phyloP scores from a whole-genome alignment of 2,329 filamentous ascomycete genomes.

The Talaromyces albobiverticillius region DNA sequence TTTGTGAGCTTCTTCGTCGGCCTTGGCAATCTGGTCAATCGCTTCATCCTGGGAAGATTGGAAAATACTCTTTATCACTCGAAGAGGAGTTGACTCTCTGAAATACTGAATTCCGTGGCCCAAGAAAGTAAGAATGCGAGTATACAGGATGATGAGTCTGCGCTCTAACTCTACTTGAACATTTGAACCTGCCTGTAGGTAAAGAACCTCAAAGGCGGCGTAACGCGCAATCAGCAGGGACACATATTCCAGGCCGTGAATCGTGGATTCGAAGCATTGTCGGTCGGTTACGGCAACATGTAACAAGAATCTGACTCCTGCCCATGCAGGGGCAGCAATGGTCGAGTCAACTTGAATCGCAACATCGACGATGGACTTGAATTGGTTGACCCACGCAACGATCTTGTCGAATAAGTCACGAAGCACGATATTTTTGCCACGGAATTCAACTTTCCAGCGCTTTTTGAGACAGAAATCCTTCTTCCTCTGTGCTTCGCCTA shows the following conservation, averaged over 20 bases:
- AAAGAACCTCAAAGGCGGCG: conserved; percentile 16
- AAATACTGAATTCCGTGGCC: conserved; percentile 14
- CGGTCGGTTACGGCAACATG: conserved; percentile 21
- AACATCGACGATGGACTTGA: conserved; percentile 29
- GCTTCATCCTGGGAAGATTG: conserved; percentile 1
- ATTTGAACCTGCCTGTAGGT: conserved; percentile 9
- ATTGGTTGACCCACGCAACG: conserved; percentile 21
- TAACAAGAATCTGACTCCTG: conserved; percentile 29
- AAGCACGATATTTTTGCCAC: conserved; percentile 2
- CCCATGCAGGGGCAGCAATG: conserved; percentile 33
- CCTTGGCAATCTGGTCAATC: neutral
- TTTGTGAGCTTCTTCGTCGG: neutral
- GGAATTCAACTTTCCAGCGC: conserved; percentile 6
- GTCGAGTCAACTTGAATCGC: conserved; percentile 26
- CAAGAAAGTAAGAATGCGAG: conserved; percentile 16
- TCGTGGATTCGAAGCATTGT: conserved; percentile 13
- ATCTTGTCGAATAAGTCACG: conserved; percentile 17
- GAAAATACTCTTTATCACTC: conserved; percentile 9
- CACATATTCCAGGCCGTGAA: conserved; percentile 16
- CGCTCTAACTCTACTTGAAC: neutral
- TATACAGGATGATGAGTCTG: conserved; percentile 12
- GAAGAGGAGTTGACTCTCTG: conserved; percentile 3
- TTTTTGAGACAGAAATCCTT: neutral
- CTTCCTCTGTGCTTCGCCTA: neutral
- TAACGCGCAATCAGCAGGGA: conserved; percentile 19